Base-by-base conservation (phyloP, 306 rosid genomes). In the Cicer pinnatifidum region DNA sequence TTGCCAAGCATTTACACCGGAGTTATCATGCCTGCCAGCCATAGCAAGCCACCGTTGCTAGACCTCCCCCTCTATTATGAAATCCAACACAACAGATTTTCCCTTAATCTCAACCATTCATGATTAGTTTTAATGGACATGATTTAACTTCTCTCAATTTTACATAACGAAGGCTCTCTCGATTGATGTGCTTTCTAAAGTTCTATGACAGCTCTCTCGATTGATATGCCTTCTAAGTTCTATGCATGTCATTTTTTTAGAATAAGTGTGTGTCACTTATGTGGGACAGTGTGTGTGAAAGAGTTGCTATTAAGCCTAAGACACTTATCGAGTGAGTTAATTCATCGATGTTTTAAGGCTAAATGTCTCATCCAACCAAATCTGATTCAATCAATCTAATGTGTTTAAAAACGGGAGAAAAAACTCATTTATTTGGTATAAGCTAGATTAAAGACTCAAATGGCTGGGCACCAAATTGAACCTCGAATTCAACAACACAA, bases 391-490 rank as follows among this genome's bases (percentile, higher is more conserved):
- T 47, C 64, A 54, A 19, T 64, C 48, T 19, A 16, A 38, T 44
- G 20, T n/a, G 70, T 5, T 12, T 35, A 46, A 54, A 53, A 53
- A 6, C 10, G 56, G 23, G 12, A 53, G 5, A 53, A 17, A 76
- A 57, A 69, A 23, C 45, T 48, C 47, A n/a, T 20, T 67, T 47
- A 11, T 67, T 67, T 54, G 4, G 33, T 53, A 17, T 17, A 8
- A 53, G 64, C 68, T 60, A 28, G 33, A 78, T 6, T 38, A 23
- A 23, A 40, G 44, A 45, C 59, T 15, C 41, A 62, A 61, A 62
- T 71, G 73, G 35, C 19, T 9, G 20, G 28, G 47, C 47, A 62
- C 39, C 53, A 61, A 59, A 69, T 1, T 40, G 59, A 71, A 78
- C 59, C 15, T 58, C 11, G 8, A 11, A 58, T 16, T 20, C 39